phyloP scores from a whole-genome alignment of 1,284 basidiomycete genomes.

The Cutaneotrichosporon sp. region DNA sequence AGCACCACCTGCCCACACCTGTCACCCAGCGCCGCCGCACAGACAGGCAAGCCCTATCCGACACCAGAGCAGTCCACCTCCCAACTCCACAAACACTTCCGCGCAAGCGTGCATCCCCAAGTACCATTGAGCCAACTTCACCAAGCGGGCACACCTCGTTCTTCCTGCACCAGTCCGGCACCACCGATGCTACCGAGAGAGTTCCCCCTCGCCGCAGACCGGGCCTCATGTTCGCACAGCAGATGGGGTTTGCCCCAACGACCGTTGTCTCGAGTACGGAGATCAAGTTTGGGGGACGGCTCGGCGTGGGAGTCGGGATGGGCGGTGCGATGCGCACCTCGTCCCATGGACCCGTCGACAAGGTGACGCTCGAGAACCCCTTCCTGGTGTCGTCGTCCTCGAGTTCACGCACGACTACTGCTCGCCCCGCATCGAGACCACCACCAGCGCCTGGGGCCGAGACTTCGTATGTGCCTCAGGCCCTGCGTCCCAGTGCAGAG shows the following conservation, averaged over 20 bases:
- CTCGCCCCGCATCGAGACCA: background rate
- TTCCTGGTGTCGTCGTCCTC: constrained; percentile 21
- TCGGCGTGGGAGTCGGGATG: constrained; percentile 42
- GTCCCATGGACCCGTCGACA: constrained; percentile 26
- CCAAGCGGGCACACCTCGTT: constrained; percentile 40
- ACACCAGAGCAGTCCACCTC: constrained; percentile 22
- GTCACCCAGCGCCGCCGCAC: constrained; percentile 30
- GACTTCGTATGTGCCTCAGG: constrained; percentile 17
- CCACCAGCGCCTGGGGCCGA: constrained; percentile 9
- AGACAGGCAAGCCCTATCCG: constrained; percentile 9
- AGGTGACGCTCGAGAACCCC: constrained; percentile 31
- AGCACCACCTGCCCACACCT: constrained; percentile 35
- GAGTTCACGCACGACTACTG: background rate
- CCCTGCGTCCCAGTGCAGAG: constrained; percentile 9
- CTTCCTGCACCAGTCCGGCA: constrained; percentile 24
- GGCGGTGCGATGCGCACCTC: constrained; percentile 25
- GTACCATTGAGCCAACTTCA: constrained; percentile 2
- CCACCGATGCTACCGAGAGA: constrained; percentile 5
- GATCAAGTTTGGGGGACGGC: constrained; percentile 19
- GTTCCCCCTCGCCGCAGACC: constrained; percentile 28
- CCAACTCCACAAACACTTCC: constrained; percentile 58
- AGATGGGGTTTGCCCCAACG: constrained; percentile 36
- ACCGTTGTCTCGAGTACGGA: background rate
- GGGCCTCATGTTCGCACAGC: constrained; percentile 42
- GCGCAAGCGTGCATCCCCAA: constrained; percentile 24